A percentile compares a stretch with the other conserved stretches of the same genome.
Conservation (phyloP, 2,329 filamentous ascomycete species). For the Capronia epimyces region DNA sequence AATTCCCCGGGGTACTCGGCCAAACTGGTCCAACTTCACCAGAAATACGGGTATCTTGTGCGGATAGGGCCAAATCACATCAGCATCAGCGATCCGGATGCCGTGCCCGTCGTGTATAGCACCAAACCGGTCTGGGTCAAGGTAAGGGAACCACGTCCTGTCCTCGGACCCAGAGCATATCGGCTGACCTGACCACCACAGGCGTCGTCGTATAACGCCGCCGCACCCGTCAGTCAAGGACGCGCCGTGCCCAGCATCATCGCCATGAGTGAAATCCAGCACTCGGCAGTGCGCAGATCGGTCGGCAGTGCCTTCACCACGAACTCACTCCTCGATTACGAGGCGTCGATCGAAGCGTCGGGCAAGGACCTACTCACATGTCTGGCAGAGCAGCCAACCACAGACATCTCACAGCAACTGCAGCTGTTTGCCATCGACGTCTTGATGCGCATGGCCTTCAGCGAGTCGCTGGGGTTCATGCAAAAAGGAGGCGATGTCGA, state of each 20-base stretch:
- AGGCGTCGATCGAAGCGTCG: slow-evolving; percentile 7
- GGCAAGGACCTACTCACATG: neutral
- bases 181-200: neutral
- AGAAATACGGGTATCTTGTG: slow-evolving; percentile 16
- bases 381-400: slow-evolving; percentile 1
- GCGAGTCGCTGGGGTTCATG: slow-evolving; percentile 67
- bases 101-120: slow-evolving; percentile 10
- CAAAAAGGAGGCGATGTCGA: slow-evolving; percentile 69
- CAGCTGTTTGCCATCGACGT: slow-evolving; percentile 79
- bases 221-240: slow-evolving; percentile 2
- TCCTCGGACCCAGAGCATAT: neutral
- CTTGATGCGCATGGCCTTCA: slow-evolving; percentile 38
- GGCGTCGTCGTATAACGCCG: slow-evolving; percentile 6
- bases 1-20: slow-evolving; percentile 4
- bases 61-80: slow-evolving; percentile 16
- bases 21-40: slow-evolving; percentile 6
- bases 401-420: slow-evolving; percentile 49
- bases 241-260: slow-evolving; percentile 12
- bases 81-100: slow-evolving; percentile 10
- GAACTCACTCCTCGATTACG: slow-evolving; percentile 10
- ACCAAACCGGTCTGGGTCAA: neutral
- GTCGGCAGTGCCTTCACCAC: slow-evolving; percentile 15
- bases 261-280: slow-evolving; percentile 11
- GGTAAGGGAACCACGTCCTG: neutral
- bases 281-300: slow-evolving; percentile 9